Base-by-base conservation (phyloP, 2,329 filamentous ascomycete genomes). In the Penicillium brevicompactum region DNA sequence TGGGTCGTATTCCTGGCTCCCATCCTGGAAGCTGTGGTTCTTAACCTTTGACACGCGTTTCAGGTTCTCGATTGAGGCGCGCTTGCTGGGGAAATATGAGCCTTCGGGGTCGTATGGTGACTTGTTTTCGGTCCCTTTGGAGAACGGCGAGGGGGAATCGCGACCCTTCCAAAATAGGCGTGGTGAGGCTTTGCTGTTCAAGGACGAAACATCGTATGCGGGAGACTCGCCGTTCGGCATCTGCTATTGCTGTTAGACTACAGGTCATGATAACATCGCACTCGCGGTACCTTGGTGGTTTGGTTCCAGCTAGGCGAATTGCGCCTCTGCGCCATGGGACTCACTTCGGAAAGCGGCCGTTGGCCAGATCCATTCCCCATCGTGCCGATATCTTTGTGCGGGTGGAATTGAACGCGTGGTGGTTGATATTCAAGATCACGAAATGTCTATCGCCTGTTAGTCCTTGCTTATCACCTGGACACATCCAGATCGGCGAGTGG, bases 11-110 rank as follows among this genome's bases (percentile, higher is more conserved):
- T 95, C 90, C 73, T 92, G 86, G 77, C 92, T 92, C 70, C 92
- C 89, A 76, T 97, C 92, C 52, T 92, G 88, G 72, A 96, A 91
- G 78, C 88, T 96, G 83, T 93, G 97, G 79, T 96, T 97, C 82
- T 93, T 96, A 68, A 99, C 94, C 57, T 94, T 89, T 52, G 93
- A 96, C 31, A 92, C 92, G 72, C 88, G 91, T 78, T 97, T 95
- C 56, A 99, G 83, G 69, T 92, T 92, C 82, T 99, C 94, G 64
- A 99, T 92, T 16, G 93, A 97, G 44, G 91, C 90, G 70, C 93
- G 88, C 68, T 91, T 89, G 55, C 86, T 87, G 21, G 90, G 87
- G 44, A 88, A 88, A 7, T 87, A 85, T 10, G 89, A 86, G 42
- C 83, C 80, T 48, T 85, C 81, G 55, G 84, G 81, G 61, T 85